Conservation (phyloP, 176 grass and related monocot genomes). For the Neostapfia colusana region DNA sequence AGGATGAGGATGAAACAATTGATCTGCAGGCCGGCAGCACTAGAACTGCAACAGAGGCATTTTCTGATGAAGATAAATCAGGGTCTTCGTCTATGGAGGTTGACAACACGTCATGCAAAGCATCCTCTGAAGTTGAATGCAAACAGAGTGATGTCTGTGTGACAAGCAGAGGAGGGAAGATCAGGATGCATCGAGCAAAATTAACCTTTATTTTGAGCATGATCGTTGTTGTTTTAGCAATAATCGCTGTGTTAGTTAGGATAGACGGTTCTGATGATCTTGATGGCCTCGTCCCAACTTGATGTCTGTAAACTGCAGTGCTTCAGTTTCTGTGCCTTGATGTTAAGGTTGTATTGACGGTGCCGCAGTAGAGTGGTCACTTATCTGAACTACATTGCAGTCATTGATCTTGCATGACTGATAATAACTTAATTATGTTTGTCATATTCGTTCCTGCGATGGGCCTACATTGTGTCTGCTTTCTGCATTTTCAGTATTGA, state of each 20-base stretch:
- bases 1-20: slow-evolving; percentile 26
- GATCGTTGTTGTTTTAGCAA: slow-evolving; percentile 40
- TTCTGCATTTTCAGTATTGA: not conserved
- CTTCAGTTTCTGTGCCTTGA: not conserved
- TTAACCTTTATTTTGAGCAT: slow-evolving; percentile 43
- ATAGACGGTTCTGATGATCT: slow-evolving; percentile 45
- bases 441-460: not conserved
- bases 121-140: slow-evolving; percentile 24
- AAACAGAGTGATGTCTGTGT: slow-evolving; percentile 24
- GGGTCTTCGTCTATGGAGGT: slow-evolving; percentile 45
- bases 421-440: slow-evolving; percentile 26
- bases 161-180: slow-evolving; percentile 26
- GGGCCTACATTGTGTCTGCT: not conserved
- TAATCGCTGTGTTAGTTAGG: slow-evolving; percentile 43
- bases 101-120: slow-evolving; percentile 28
- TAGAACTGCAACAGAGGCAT: slow-evolving; percentile 31
- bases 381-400: slow-evolving; percentile 25
- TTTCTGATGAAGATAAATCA: slow-evolving; percentile 43
- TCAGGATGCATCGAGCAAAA: slow-evolving; percentile 18
- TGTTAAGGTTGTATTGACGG: slow-evolving; percentile 20
- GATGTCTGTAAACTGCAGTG: slow-evolving; percentile 15
- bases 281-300: slow-evolving; percentile 70
- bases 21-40: not conserved
- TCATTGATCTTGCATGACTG: slow-evolving; percentile 33
- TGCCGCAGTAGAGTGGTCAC: not conserved